Conservation (phyloP, 164 flowering plant genomes). For the Magnolia officinalis region DNA sequence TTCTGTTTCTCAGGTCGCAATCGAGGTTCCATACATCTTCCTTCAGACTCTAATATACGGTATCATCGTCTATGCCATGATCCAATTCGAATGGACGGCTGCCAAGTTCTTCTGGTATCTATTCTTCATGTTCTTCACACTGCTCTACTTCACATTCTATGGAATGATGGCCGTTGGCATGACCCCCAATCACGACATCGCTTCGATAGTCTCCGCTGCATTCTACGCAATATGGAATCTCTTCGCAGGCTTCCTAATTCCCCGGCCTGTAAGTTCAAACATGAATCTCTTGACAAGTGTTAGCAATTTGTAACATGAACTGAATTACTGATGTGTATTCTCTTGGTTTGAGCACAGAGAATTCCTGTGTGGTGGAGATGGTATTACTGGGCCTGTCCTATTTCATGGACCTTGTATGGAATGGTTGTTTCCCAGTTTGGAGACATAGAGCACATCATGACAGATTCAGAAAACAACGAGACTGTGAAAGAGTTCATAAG, state of each 20-base stretch:
- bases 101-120: conserved; percentile 27
- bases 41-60: conserved; percentile 9
- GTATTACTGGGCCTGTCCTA: conserved; percentile 43
- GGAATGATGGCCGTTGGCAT: conserved; percentile 26
- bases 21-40: conserved; percentile 17
- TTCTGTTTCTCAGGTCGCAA: conserved; percentile 7
- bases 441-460: conserved; percentile 20
- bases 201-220: conserved; percentile 27
- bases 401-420: conserved; percentile 56
- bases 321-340: neutral
- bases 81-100: conserved; percentile 30
- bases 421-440: conserved; percentile 45
- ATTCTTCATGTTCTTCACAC: conserved; percentile 24
- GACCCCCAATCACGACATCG: conserved; percentile 22
- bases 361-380: conserved; percentile 64
- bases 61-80: conserved; percentile 15
- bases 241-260: conserved; percentile 33
- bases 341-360: conserved; percentile 27
- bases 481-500: conserved; percentile 29
- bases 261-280: conserved; percentile 24
- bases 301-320: neutral
- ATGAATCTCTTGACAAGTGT: neutral
- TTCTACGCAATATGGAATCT: conserved; percentile 26
- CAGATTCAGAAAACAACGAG: neutral
- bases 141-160: conserved; percentile 24